Conservation (phyloP, 805 yeast species). For the Wickerhamomyces canadensis region DNA sequence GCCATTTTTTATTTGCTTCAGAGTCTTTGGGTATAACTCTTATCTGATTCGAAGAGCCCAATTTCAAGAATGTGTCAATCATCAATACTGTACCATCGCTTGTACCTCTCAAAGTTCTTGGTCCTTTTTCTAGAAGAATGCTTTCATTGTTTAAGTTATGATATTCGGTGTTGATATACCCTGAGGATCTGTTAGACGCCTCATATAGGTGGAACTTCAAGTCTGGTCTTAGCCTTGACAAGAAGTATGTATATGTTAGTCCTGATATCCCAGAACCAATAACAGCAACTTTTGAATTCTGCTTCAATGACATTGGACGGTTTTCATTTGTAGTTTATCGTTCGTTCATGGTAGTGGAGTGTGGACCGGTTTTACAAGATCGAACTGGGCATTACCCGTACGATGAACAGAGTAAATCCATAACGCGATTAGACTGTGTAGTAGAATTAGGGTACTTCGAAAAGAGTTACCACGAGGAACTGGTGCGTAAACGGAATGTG, state of each 20-base stretch:
- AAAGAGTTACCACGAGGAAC: too few species aligned
- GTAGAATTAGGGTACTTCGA: too few species aligned
- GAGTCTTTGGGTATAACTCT: slow-evolving; percentile 53
- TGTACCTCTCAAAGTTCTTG: slow-evolving; percentile 81
- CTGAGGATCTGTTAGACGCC: slow-evolving; percentile 53
- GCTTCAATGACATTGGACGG: not conserved
- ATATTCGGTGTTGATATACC: slow-evolving; percentile 62
- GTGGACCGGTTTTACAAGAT: too few species aligned
- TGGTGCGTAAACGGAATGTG: too few species aligned
- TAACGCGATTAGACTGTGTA: too few species aligned
- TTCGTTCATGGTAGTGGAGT: too few species aligned
- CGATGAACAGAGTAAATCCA: too few species aligned
- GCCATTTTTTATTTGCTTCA: slow-evolving; percentile 66
- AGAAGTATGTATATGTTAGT: slow-evolving; percentile 62
- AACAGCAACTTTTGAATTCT: slow-evolving; percentile 51
- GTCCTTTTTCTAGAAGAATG: slow-evolving; percentile 69
- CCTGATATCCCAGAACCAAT: slow-evolving; percentile 92
- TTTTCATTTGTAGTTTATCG: too few species aligned
- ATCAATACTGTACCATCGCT: slow-evolving; percentile 73
- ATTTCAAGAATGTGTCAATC: slow-evolving; percentile 46
- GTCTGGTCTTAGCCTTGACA: slow-evolving; percentile 74
- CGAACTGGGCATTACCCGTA: too few species aligned
- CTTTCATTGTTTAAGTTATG: slow-evolving; percentile 27
- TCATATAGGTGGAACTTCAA: slow-evolving; percentile 61
- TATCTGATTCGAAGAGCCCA: slow-evolving; percentile 45